These are phyloP conservation scores for Brassica incana DNA, from an alignment of 345 rosid species.

Conservation along the genomic window DNA sequence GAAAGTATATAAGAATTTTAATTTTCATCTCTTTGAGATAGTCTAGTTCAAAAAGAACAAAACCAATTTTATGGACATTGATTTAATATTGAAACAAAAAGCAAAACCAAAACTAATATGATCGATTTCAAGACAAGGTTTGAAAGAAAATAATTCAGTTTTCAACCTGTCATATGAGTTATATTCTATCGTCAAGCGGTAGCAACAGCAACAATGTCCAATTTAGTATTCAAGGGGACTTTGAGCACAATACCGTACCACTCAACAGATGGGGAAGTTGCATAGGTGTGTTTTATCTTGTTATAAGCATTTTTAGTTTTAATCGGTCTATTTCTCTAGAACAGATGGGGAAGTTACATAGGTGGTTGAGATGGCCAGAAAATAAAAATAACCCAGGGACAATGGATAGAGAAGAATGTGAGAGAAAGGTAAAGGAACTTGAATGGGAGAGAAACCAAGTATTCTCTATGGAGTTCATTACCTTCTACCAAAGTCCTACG, in stretches of 20 bases:
- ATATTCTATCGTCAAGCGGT: too few relatives aligned
- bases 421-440: slow-evolving; percentile 10
- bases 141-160: too few relatives aligned
- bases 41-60: neutral
- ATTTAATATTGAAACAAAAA: too few relatives aligned
- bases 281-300: too few relatives aligned
- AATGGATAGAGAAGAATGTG: neutral
- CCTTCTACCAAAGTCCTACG: slow-evolving; percentile 25
- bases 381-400: neutral
- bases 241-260: neutral
- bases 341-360: neutral
- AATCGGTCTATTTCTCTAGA: neutral
- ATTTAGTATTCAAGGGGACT: neutral
- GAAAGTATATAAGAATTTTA: too few relatives aligned
- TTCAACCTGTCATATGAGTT: too few relatives aligned
- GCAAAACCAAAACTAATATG: neutral
- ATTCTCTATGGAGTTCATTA: slow-evolving; percentile 25
- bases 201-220: too few relatives aligned
- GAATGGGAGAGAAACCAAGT: slow-evolving; percentile 11
- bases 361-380: neutral
- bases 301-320: too few relatives aligned
- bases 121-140: neutral
- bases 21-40: too few relatives aligned
- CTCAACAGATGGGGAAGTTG: neutral
- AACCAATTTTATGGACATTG: neutral